Evolutionary conservation across 2,329 filamentous ascomycete species (phyloP).

Genomic region (Botrytis medusae): DNA sequence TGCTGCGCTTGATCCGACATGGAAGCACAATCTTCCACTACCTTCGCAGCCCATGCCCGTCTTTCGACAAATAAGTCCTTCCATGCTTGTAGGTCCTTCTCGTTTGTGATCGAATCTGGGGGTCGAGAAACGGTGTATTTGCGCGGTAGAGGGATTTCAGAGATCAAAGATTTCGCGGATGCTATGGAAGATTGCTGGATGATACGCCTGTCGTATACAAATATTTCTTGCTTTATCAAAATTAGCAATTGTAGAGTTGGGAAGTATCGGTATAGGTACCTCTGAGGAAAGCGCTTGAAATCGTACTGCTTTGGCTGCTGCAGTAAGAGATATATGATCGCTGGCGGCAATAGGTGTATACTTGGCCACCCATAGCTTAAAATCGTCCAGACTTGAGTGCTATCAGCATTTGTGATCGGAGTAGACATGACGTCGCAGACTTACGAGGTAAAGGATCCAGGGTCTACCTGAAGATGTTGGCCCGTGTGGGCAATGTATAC

Average conservation of each 20-base stretch:
- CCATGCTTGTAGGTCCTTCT: conserved; percentile 83
- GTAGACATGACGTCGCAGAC: conserved; percentile 39
- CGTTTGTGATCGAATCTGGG: conserved; percentile 80
- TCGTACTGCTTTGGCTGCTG: conserved; percentile 57
- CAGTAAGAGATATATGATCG: conserved; percentile 84
- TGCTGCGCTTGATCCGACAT: conserved; percentile 63
- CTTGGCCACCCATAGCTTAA: conserved; percentile 77
- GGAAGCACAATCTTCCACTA: conserved; percentile 67
- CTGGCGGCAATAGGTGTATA: conserved; percentile 71
- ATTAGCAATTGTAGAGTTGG: conserved; percentile 27
- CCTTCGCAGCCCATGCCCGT: conserved; percentile 71
- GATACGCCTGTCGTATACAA: conserved; percentile 83
- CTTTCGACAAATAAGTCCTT: conserved; percentile 80
- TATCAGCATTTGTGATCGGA: conserved; percentile 14
- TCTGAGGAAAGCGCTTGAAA: conserved; percentile 74
- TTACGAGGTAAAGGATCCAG: conserved; percentile 71
- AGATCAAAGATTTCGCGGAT: conserved; percentile 46
- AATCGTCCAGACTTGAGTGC: conserved; percentile 69
- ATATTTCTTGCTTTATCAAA: conserved; percentile 73
- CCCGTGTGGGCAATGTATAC: conserved; percentile 93
- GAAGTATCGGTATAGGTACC: conserved; percentile 48
- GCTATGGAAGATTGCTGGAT: conserved; percentile 56
- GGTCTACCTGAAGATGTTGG: conserved; percentile 78
- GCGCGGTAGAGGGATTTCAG: conserved; percentile 52
- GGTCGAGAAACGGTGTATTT: conserved; percentile 61